phyloP scores from a whole-genome alignment of 169 alveolate species.

The Plasmodium knowlesi region DNA sequence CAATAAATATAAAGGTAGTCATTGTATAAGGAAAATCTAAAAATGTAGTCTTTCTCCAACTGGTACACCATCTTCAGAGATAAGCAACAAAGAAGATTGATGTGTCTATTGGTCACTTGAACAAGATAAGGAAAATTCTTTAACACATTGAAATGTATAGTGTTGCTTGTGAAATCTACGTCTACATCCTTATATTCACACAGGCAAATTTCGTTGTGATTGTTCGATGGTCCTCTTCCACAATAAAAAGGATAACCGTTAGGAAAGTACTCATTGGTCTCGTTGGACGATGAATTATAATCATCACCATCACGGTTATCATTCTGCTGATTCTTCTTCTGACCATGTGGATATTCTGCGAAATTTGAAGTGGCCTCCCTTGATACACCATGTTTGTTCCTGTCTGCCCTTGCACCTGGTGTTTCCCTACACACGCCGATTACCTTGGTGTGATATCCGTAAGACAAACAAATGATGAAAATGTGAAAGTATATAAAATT shows the following conservation, averaged over 20 bases:
- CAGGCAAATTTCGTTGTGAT: conserved; percentile 14
- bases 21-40: conserved; percentile 9
- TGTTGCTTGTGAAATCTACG: conserved; percentile 15
- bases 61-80: conserved; percentile 26
- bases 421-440: conserved; percentile 63
- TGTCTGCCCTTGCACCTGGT: not conserved
- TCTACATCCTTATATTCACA: conserved; percentile 71
- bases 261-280: not conserved
- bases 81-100: conserved; percentile 48
- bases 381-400: not conserved
- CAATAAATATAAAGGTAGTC: conserved; percentile 46
- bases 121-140: conserved; percentile 44
- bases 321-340: not conserved
- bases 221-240: not conserved
- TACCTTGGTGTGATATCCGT: conserved; percentile 52
- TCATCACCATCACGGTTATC: not conserved
- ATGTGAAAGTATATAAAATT: conserved; percentile 69
- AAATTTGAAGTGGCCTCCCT: not conserved
- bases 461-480: conserved; percentile 49
- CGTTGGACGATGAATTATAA: not conserved
- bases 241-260: not conserved
- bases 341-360: not conserved
- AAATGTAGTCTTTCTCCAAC: not conserved
- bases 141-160: conserved; percentile 17
- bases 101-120: conserved; percentile 19